Percentiles rank a stretch among this genome's conserved stretches.
phyloP scores from a whole-genome alignment of 129 eudicot species.

The Arctium minus region DNA sequence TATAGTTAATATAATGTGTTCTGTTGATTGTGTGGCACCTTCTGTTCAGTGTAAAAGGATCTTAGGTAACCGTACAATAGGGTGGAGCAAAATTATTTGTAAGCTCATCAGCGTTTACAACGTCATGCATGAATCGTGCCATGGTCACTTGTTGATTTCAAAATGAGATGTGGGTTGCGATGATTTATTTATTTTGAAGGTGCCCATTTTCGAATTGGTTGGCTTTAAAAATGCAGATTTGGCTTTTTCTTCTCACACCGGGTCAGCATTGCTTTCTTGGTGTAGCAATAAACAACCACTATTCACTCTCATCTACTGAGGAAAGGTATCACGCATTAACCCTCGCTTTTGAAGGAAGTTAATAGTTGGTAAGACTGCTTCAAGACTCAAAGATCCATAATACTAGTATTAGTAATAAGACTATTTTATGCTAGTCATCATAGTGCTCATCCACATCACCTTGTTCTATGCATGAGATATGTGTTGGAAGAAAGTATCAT shows the following conservation, averaged over 20 bases:
- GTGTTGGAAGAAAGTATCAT: slow-evolving; percentile 34
- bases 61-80: slow-evolving; percentile 21
- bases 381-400: slow-evolving; percentile 77
- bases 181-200: slow-evolving; percentile 68
- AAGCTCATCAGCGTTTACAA: slow-evolving; percentile 30
- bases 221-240: slow-evolving; percentile 98
- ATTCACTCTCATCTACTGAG: slow-evolving; percentile 65
- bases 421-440: slow-evolving; percentile 30
- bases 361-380: slow-evolving; percentile 99
- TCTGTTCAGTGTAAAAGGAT: slow-evolving; percentile 13
- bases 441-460: slow-evolving; percentile 36
- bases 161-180: slow-evolving; percentile 61
- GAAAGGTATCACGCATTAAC: slow-evolving; percentile 85
- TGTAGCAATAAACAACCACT: slow-evolving; percentile 73
- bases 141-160: slow-evolving; percentile 43
- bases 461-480: slow-evolving; percentile 39
- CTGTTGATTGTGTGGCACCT: slow-evolving; percentile 12
- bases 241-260: slow-evolving; percentile 65
- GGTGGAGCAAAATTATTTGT: slow-evolving; percentile 32
- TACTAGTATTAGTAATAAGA: slow-evolving; percentile 43
- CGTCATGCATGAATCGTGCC: slow-evolving; percentile 45
- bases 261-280: slow-evolving; percentile 93
- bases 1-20: neutral
- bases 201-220: slow-evolving; percentile 90
- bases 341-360: slow-evolving; percentile 85